Evolutionary conservation across 2,329 filamentous ascomycete genomes (phyloP).

Genomic region (Microcyclospora pomicola): DNA sequence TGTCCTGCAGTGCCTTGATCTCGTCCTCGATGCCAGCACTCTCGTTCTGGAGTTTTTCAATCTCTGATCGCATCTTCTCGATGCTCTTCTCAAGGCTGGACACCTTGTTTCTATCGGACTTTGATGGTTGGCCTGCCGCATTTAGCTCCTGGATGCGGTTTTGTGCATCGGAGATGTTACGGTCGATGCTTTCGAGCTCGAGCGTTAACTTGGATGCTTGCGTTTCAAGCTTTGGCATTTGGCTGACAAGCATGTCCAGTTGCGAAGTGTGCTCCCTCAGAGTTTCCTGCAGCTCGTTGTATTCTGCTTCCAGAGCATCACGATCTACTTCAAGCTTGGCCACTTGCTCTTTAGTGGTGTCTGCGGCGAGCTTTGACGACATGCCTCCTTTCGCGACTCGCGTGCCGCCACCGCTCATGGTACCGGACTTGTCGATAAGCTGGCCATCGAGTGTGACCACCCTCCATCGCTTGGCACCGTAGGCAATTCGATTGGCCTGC

Average conservation of each 20-base stretch:
- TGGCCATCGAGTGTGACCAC: conserved; percentile 93
- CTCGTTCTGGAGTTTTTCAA: conserved; percentile 66
- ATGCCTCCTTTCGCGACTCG: conserved; percentile 84
- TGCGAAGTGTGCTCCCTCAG: conserved; percentile 65
- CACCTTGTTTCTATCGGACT: conserved; percentile 63
- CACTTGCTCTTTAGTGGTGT: conserved; percentile 79
- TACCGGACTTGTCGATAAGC: conserved; percentile 94
- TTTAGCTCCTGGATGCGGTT: conserved; percentile 74
- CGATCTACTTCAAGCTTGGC: conserved; percentile 74
- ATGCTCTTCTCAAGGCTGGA: conserved; percentile 65
- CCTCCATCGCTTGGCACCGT: conserved; percentile 84
- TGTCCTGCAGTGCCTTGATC: conserved; percentile 84
- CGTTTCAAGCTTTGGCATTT: conserved; percentile 75
- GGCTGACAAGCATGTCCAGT: conserved; percentile 57
- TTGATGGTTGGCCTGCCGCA: conserved; percentile 66
- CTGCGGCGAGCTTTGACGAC: conserved; percentile 88
- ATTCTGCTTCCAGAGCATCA: conserved; percentile 69
- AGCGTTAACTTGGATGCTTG: conserved; percentile 81
- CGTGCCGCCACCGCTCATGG: conserved; percentile 93
- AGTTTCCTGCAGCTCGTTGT: conserved; percentile 71
- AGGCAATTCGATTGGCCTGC: conserved; percentile 96
- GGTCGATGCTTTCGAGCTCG: conserved; percentile 74
- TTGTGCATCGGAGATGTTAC: conserved; percentile 71
- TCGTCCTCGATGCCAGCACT: conserved; percentile 85
- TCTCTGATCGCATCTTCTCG: conserved; percentile 57